Evolutionary conservation across 208 protist genomes (phyloP).

Genomic region (Acanthamoeba sp.): DNA sequence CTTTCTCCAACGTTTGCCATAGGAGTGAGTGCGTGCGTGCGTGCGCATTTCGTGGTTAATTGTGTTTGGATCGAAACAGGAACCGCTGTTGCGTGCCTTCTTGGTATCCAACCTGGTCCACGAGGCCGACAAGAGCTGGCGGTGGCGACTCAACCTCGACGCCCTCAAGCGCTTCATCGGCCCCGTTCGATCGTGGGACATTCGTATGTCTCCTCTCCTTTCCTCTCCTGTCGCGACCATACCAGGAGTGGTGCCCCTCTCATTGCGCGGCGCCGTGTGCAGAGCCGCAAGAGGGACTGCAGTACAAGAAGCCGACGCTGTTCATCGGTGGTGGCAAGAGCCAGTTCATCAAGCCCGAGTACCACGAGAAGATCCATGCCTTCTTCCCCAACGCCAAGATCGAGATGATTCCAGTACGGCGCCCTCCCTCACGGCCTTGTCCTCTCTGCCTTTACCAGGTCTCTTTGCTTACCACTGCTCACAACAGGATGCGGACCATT

Average conservation of each 20-base stretch:
- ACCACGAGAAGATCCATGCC: not conserved
- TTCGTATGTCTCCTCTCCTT: not conserved
- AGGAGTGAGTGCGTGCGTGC: no score
- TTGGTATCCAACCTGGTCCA: conserved; percentile 66
- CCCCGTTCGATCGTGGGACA: conserved; percentile 41
- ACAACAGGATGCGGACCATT: conserved; percentile 63
- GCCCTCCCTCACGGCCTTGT: not conserved
- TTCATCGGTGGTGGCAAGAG: conserved; percentile 70
- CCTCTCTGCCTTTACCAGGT: not conserved
- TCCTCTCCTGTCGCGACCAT: not conserved
- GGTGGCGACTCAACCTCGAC: conserved; percentile 67
- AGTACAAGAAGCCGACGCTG: conserved; percentile 59
- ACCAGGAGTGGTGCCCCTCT: not conserved
- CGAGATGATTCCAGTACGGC: conserved; percentile 34
- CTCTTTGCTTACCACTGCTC: no score
- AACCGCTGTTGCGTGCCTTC: conserved; percentile 58
- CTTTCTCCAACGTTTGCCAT: no score
- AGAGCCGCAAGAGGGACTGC: conserved; percentile 12
- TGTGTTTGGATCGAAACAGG: no score
- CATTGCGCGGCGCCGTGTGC: not conserved
- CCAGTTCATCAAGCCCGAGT: conserved; percentile 7
- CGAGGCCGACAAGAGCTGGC: conserved; percentile 40
- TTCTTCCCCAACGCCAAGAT: conserved; percentile 76
- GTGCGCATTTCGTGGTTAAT: no score
- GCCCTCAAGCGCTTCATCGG: conserved; percentile 17